phyloP scores from a whole-genome alignment of 2,329 filamentous ascomycete species.

The Colletotrichum sp. region DNA sequence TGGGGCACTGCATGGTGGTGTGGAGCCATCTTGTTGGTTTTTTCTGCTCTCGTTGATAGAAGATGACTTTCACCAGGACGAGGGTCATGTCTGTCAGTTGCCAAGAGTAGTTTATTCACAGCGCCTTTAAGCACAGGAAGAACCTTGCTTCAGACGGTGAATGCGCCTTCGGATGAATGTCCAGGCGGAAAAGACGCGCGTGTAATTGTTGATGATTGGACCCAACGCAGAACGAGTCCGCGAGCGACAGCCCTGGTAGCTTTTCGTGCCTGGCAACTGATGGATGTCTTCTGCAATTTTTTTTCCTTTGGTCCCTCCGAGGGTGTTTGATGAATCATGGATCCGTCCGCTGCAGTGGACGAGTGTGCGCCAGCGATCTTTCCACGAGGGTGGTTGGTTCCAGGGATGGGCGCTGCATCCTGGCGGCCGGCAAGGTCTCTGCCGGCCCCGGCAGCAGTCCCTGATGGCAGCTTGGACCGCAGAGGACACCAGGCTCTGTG shows the following conservation, averaged over 20 bases:
- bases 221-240: neutral
- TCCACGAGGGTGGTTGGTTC: conserved; percentile 12
- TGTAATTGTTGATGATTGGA: neutral
- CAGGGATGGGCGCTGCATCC: conserved; percentile 1
- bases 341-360: neutral
- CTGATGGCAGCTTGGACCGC: conserved; percentile 2
- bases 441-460: neutral
- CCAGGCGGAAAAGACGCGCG: neutral
- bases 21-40: neutral
- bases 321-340: conserved; percentile 17
- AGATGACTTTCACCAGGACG: neutral
- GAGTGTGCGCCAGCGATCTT: conserved; percentile 14
- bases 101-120: conserved; percentile 18
- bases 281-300: neutral
- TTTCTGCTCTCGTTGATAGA: neutral
- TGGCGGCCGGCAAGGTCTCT: conserved; percentile 8
- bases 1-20: neutral
- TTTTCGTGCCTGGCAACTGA: neutral
- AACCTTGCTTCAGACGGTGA: neutral
- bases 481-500: neutral
- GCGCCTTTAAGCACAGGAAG: neutral
- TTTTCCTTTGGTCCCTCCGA: neutral
- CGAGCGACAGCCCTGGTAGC: neutral
- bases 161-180: neutral
- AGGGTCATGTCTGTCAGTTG: neutral